Evolutionary conservation across 2,329 filamentous ascomycete genomes (phyloP).

Genomic region (Fusarium brachygibbosum): DNA sequence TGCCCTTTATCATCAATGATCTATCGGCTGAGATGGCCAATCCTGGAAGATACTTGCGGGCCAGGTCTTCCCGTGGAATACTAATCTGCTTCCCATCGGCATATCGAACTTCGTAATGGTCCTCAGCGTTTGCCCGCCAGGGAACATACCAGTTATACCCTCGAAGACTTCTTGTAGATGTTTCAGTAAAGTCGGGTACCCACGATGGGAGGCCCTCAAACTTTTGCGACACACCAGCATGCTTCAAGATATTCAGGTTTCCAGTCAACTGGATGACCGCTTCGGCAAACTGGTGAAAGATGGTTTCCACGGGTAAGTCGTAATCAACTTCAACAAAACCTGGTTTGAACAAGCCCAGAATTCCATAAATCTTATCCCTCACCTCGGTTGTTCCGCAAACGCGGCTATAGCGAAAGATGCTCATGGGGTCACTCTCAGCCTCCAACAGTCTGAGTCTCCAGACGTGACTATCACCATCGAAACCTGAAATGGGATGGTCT

Average conservation of each 20-base stretch:
- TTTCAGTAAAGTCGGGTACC: slow-evolving; percentile 20
- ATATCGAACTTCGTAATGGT: not conserved
- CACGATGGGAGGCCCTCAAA: slow-evolving; percentile 10
- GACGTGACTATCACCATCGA: slow-evolving; percentile 13
- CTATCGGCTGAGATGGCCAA: not conserved
- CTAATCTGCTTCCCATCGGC: not conserved
- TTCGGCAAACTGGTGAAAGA: slow-evolving; percentile 21
- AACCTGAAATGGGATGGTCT: slow-evolving; percentile 14
- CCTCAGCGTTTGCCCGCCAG: not conserved
- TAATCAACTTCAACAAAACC: slow-evolving; percentile 13
- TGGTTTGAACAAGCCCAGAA: slow-evolving; percentile 20
- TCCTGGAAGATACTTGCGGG: not conserved
- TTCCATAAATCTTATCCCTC: slow-evolving; percentile 20
- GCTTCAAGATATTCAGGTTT: not conserved
- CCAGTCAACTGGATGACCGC: not conserved
- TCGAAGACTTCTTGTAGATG: not conserved
- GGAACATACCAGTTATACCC: not conserved
- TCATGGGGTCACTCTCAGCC: slow-evolving; percentile 5
- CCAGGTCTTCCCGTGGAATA: not conserved
- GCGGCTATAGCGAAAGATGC: slow-evolving; percentile 17
- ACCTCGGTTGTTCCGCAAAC: slow-evolving; percentile 22
- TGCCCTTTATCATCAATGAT: slow-evolving; percentile 4
- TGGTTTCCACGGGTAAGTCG: not conserved
- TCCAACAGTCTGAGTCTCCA: not conserved
- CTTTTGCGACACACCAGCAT: not conserved